Conservation (phyloP, 2,329 filamentous ascomycete species). For the Aspergillus candidus region DNA sequence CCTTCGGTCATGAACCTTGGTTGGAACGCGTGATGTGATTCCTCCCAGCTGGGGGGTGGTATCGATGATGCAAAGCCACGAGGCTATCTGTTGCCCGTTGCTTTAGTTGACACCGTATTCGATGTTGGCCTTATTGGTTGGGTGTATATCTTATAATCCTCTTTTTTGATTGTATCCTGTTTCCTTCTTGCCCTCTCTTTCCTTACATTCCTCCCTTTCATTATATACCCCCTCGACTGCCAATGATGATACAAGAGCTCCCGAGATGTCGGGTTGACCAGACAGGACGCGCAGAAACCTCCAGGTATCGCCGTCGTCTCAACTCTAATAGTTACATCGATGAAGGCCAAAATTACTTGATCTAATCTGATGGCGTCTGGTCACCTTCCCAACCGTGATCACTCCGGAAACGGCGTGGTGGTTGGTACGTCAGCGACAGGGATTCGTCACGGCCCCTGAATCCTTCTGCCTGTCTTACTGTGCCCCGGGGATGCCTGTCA, state of each 20-base stretch:
- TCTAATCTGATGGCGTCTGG: constrained; percentile 51
- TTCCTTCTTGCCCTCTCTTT: constrained; percentile 2
- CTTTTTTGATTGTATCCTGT: constrained; percentile 1
- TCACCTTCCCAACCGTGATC: no score
- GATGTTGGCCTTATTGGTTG: no score
- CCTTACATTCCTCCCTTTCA: neutral
- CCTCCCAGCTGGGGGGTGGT: constrained; percentile 1
- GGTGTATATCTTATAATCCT: no score
- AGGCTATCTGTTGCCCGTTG: constrained; percentile 1
- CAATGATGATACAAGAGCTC: constrained; percentile 23
- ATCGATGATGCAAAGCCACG: constrained; percentile 10
- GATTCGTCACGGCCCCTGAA: no score
- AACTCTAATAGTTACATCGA: constrained; percentile 23
- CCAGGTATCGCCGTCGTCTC: constrained; percentile 16
- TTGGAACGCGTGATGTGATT: constrained; percentile 6
- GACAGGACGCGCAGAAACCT: constrained; percentile 15
- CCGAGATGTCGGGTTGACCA: constrained; percentile 11
- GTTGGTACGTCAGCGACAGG: no score
- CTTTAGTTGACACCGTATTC: constrained; percentile 4
- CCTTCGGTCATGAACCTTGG: neutral
- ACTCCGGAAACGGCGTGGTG: no score
- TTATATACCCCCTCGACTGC: constrained; percentile 6
- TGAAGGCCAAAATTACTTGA: constrained; percentile 54
- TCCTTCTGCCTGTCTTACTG: neutral
- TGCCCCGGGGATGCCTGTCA: no score